Evolutionary conservation across 108 stramenopile genomes (phyloP).

Genomic region (Pseudonitzschia multistriata): DNA sequence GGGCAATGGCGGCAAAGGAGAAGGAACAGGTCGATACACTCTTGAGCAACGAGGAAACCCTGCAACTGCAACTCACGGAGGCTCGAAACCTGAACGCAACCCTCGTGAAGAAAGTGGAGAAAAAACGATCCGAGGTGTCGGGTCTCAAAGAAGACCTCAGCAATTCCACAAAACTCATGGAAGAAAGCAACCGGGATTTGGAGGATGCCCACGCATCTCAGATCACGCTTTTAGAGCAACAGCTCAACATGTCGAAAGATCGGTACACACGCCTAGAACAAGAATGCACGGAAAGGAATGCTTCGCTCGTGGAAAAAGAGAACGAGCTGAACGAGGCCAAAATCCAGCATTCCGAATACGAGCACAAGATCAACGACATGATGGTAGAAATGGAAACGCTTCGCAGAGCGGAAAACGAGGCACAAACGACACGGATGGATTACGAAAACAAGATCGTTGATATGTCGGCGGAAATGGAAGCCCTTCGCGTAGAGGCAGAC

Average conservation of each 20-base stretch:
- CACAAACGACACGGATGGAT: constrained; percentile 9
- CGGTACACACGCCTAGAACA: constrained; percentile 18
- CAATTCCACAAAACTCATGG: constrained; percentile 12
- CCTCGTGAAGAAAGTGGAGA: constrained; percentile 36
- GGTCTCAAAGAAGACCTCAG: constrained; percentile 28
- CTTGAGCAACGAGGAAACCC: constrained; percentile 24
- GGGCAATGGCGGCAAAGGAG: constrained; percentile 15
- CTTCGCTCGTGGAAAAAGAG: constrained; percentile 15
- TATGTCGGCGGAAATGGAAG: constrained; percentile 16
- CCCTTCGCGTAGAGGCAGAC: constrained; percentile 17
- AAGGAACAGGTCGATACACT: constrained; percentile 14
- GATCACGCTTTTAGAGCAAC: constrained; percentile 25
- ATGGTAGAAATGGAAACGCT: constrained; percentile 13
- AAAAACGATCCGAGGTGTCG: constrained; percentile 33
- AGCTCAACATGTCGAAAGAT: constrained; percentile 30
- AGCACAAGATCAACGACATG: constrained; percentile 25
- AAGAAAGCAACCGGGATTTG: constrained; percentile 19
- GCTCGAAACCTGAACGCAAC: constrained; percentile 31
- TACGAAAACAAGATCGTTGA: constrained; percentile 25
- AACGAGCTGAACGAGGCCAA: constrained; percentile 21
- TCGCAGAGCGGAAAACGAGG: constrained; percentile 10
- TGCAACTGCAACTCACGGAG: constrained; percentile 41
- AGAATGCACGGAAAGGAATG: constrained; percentile 23
- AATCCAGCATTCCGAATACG: constrained; percentile 24
- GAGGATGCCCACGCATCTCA: constrained; percentile 33